A percentile compares a stretch with the other conserved stretches of the same genome.
phyloP scores from a whole-genome alignment of 106 monocot genomes.

The Triglochin maritima region DNA sequence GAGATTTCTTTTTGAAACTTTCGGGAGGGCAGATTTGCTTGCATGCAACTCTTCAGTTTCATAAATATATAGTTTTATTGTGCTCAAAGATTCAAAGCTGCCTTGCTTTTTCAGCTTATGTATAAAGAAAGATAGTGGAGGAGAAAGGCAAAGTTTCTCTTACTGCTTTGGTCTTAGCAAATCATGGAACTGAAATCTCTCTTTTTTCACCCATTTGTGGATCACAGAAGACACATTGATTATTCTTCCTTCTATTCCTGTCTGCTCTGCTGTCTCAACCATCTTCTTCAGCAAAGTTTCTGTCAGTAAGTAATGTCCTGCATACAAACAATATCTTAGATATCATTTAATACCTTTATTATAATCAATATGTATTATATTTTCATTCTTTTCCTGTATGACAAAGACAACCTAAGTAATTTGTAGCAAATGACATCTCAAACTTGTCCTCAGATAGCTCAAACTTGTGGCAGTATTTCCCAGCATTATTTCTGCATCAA shows the following conservation, averaged over 20 bases:
- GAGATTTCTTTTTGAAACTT: no score
- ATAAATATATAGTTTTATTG: no score
- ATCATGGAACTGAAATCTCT: slow-evolving; percentile 15
- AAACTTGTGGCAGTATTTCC: slow-evolving; percentile 25
- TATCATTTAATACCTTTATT: no score
- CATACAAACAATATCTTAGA: not conserved
- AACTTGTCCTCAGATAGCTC: slow-evolving; percentile 29
- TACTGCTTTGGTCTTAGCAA: slow-evolving; percentile 22
- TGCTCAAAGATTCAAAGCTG: no score
- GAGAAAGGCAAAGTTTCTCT: not conserved
- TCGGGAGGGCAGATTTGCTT: no score
- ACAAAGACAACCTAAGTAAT: slow-evolving; percentile 43
- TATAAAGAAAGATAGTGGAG: not conserved
- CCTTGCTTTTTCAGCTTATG: no score
- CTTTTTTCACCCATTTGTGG: slow-evolving; percentile 34
- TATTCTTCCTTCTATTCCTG: slow-evolving; percentile 41
- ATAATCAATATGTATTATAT: no score
- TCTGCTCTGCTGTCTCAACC: slow-evolving; percentile 28
- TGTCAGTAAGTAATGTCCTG: slow-evolving; percentile 55
- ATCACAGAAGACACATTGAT: slow-evolving; percentile 44
- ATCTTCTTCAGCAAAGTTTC: slow-evolving; percentile 38
- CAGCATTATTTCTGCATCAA: slow-evolving; percentile 54
- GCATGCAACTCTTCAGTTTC: no score
- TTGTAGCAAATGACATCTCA: slow-evolving; percentile 68
- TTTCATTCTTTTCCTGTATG: no score